Percentiles rank a stretch among this genome's conserved stretches.
Conservation (phyloP, 352 stramenopile species). For the Thalassiosira allenii region DNA sequence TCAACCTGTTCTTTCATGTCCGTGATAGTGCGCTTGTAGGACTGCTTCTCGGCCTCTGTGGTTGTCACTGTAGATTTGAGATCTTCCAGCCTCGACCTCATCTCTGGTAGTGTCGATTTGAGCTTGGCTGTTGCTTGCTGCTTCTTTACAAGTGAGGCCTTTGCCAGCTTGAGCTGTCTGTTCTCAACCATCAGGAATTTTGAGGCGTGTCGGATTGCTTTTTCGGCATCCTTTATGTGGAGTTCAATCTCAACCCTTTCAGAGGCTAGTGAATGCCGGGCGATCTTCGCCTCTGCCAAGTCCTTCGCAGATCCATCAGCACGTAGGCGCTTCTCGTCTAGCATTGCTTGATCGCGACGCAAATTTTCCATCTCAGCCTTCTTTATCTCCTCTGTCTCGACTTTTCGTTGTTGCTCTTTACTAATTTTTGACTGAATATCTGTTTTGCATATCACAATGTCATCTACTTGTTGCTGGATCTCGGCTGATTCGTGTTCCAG, state of each 20-base stretch:
- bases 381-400: constrained; percentile 12
- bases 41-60: constrained; percentile 23
- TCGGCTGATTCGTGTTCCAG: constrained; percentile 5
- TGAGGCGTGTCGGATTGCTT: constrained; percentile 25
- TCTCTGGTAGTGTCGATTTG: constrained; percentile 26
- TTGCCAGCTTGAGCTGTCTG: constrained; percentile 35
- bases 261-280: constrained; percentile 41
- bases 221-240: constrained; percentile 18
- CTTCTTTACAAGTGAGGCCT: constrained; percentile 41
- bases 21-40: constrained; percentile 8
- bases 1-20: constrained; percentile 36
- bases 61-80: constrained; percentile 13
- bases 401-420: constrained; percentile 5
- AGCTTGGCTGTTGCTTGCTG: constrained; percentile 26
- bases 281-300: constrained; percentile 19
- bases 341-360: constrained; percentile 1
- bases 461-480: constrained; percentile 33
- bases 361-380: constrained; percentile 26
- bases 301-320: constrained; percentile 20
- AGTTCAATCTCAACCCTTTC: constrained; percentile 41
- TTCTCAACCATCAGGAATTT: constrained; percentile 35
- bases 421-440: constrained; percentile 15
- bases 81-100: constrained; percentile 28
- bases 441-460: constrained; percentile 20
- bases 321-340: constrained; percentile 18